These are phyloP conservation scores for Hypoxylon sp. DNA, from an alignment of 2,329 filamentous ascomycete genomes.

Conservation along the genomic window DNA sequence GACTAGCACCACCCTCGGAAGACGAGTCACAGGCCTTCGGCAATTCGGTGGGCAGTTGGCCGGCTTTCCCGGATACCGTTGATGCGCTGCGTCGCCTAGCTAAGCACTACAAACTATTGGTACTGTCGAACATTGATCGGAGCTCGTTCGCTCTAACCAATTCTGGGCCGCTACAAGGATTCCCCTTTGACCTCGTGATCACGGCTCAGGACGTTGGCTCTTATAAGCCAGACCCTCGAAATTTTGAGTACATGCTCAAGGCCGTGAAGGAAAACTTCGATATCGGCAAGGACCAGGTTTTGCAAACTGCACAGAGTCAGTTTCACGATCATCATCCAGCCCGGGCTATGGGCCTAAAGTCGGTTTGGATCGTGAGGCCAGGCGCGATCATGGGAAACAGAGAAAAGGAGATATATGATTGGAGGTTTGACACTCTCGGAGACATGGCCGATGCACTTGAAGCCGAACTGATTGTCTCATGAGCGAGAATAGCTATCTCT, in stretches of 20 bases:
- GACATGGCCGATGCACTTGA: constrained; percentile 73
- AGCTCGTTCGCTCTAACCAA: constrained; percentile 63
- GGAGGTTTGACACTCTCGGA: constrained; percentile 70
- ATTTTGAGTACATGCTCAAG: constrained; percentile 76
- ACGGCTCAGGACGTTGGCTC: constrained; percentile 79
- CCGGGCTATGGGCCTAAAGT: constrained; percentile 69
- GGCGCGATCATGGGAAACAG: constrained; percentile 59
- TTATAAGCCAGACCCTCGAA: constrained; percentile 77
- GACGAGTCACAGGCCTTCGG: constrained; percentile 65
- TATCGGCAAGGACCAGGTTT: constrained; percentile 64
- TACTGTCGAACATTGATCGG: constrained; percentile 73
- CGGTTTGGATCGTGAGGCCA: constrained; percentile 70
- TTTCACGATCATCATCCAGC: constrained; percentile 79
- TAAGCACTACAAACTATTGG: constrained; percentile 70
- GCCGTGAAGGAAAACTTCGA: constrained; percentile 69
- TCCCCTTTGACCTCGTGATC: constrained; percentile 72
- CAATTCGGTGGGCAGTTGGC: constrained; percentile 65
- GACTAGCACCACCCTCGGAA: constrained; percentile 53
- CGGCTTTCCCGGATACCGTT: constrained; percentile 71
- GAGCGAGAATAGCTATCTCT: not conserved
- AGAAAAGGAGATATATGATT: constrained; percentile 60
- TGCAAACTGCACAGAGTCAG: constrained; percentile 75
- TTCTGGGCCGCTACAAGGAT: constrained; percentile 62
- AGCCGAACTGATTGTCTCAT: constrained; percentile 39
- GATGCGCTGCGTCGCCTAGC: constrained; percentile 65